Base-by-base conservation (phyloP, 208 protist genomes). In the Novymonas esmeraldas region DNA sequence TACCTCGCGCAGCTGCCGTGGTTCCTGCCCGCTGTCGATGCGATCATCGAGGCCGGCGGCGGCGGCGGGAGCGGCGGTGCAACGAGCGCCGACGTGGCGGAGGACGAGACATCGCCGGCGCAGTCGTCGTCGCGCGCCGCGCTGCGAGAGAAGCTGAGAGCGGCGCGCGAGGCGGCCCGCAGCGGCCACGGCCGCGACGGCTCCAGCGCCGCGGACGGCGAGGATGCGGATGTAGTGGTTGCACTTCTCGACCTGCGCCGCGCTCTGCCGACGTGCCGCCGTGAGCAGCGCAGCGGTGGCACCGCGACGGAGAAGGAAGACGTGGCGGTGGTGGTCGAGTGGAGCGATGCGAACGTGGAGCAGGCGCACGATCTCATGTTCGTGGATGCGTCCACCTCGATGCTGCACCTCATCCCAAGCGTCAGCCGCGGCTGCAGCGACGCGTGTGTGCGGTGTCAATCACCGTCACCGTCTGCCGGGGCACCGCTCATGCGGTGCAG, bases 351-450 rank as follows among this genome's bases (percentile, higher is more conserved):
- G 28, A 66, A 81, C 29, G 14, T 83, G 26, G 73, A 85, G 60
- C 82, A 89, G 38, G 82, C 85, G 58, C 76, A 83, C 11, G 83
- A 94, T 44, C 60, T 94, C 38, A 89, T 94, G 85, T 94, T 94
- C 60, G 68, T 94, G 18, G 89, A 94, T 46, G 85, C 89, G 18
- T 92, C 85, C 20, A 90, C 83, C 26, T 70, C 83, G 24, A 76
- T 92, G 78, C 51, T 90, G 45, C 82, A 92, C 54, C 69, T 89
- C 18, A 87, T 89, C 46, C 89, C 89, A 1, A 62, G 68, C 49
- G 89, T 94, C 16, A 74, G 71, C n/a, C 82, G 84, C 45, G 58
- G 75, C 70, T 70, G 62, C 73, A 73, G 81, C 57, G 38, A 80
- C 24, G 55, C 70, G 28, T 94, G 89, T 59, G 80, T 77, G 13